These are phyloP conservation scores for Dipteronia dyeriana DNA, from an alignment of 345 rosid species.

Conservation along the genomic window DNA sequence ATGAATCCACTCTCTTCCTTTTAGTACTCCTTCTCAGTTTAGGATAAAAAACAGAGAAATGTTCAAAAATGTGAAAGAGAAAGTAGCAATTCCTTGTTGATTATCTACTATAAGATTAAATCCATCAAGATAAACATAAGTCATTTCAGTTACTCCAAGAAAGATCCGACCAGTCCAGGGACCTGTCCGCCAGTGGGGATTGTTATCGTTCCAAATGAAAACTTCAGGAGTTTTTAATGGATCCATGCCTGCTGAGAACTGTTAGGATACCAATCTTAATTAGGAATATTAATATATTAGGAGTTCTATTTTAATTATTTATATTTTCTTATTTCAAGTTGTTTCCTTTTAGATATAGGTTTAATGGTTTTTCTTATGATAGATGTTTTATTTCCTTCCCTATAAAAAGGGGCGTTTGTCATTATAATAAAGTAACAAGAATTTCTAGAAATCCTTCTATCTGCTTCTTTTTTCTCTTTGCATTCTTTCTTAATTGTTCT, in stretches of 20 bases:
- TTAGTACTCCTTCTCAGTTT: constrained; percentile 9
- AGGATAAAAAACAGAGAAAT: not conserved
- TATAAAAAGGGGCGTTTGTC: no score
- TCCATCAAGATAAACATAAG: constrained; percentile 24
- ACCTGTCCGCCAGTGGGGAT: constrained; percentile 23
- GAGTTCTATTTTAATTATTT: no score
- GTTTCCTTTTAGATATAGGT: no score
- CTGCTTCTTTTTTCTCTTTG: no score
- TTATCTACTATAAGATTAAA: constrained; percentile 19
- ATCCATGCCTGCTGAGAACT: constrained; percentile 18
- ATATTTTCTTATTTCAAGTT: no score
- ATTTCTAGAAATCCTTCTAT: no score
- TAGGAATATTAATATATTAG: no score
- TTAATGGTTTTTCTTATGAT: no score
- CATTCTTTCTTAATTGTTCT: no score
- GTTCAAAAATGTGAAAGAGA: not conserved
- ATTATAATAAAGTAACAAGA: no score
- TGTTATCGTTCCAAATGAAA: constrained; percentile 7
- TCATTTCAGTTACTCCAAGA: constrained; percentile 34
- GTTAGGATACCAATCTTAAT: no score
- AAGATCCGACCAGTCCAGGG: constrained; percentile 35
- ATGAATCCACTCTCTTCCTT: not conserved
- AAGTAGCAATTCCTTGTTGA: constrained; percentile 22
- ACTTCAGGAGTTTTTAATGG: constrained; percentile 26
- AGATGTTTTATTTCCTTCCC: no score